A percentile compares a stretch with the other conserved stretches of the same genome.
Evolutionary conservation across 768 basidiomycete genomes (phyloP).

Genomic region (Cystofilobasidium ferigula): DNA sequence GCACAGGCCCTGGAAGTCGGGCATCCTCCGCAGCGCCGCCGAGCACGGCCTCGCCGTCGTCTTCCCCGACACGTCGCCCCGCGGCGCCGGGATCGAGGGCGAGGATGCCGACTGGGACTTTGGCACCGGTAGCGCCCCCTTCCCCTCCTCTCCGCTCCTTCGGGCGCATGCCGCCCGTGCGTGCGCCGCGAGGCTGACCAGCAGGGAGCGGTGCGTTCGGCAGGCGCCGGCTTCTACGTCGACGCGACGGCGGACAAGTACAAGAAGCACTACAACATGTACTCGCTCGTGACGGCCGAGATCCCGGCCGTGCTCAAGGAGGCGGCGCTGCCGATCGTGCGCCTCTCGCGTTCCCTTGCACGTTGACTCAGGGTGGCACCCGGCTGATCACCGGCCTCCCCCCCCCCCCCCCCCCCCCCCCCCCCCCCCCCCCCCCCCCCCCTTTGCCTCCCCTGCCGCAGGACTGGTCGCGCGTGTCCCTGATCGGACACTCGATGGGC

Average conservation of each 20-base stretch:
- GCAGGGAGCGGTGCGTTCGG: neutral
- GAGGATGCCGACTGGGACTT: conserved; percentile 63
- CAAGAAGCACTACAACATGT: conserved; percentile 64
- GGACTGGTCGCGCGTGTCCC: conserved; percentile 73
- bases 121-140: conserved; percentile 51
- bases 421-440: neutral
- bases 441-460: conserved; percentile 34
- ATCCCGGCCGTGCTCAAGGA: conserved; percentile 66
- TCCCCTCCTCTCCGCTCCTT: neutral
- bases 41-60: conserved; percentile 77
- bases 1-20: conserved; percentile 77
- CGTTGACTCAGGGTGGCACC: no score
- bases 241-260: conserved; percentile 60
- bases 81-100: conserved; percentile 74
- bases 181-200: no score
- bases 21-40: conserved; percentile 74
- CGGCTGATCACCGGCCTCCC: no score
- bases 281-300: conserved; percentile 69
- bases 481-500: conserved; percentile 96
- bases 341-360: neutral
- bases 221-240: conserved; percentile 85
- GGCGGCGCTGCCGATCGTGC: conserved; percentile 41
- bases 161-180: neutral
- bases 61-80: conserved; percentile 90
- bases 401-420: neutral